Conservation (phyloP, 2,329 filamentous ascomycete genomes). For the Alternaria burnsii region DNA sequence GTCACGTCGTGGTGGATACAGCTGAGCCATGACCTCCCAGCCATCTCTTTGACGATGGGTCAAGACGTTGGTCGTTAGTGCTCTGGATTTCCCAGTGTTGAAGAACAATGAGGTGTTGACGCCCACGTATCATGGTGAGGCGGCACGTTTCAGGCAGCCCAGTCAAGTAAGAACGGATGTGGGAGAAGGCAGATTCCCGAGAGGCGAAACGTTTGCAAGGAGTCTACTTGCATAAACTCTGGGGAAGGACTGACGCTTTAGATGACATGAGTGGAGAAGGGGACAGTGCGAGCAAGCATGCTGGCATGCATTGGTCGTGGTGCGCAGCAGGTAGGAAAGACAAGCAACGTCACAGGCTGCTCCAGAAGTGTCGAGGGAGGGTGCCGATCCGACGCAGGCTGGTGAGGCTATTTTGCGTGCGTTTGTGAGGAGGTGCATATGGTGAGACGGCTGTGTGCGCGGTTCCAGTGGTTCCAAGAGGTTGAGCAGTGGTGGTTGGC, state of each 20-base stretch:
- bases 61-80: not conserved
- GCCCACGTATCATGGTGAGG: constrained; percentile 3
- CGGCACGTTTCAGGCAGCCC: constrained; percentile 1
- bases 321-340: constrained; percentile 12
- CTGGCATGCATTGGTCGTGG: constrained; percentile 13
- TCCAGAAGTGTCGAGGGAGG: constrained; percentile 2
- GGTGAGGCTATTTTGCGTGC: constrained; percentile 15
- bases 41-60: not conserved
- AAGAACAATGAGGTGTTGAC: not conserved
- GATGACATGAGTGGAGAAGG: constrained; percentile 12
- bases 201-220: constrained; percentile 15
- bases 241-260: constrained; percentile 14
- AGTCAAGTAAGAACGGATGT: constrained; percentile 8
- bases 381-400: constrained; percentile 7
- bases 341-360: constrained; percentile 15
- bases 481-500: constrained; percentile 26
- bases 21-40: not conserved
- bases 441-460: constrained; percentile 25
- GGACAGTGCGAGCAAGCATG: constrained; percentile 14
- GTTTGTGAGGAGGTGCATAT: constrained; percentile 24
- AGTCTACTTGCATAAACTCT: constrained; percentile 5
- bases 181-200: constrained; percentile 8
- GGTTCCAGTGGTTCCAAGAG: constrained; percentile 22
- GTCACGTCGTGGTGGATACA: constrained; percentile 1
- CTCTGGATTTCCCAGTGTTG: not conserved